Evolutionary conservation across 139 green algal genomes (phyloP), one percentile per base, ranked within the genome.

Genomic region (Pleodorina starrii): DNA sequence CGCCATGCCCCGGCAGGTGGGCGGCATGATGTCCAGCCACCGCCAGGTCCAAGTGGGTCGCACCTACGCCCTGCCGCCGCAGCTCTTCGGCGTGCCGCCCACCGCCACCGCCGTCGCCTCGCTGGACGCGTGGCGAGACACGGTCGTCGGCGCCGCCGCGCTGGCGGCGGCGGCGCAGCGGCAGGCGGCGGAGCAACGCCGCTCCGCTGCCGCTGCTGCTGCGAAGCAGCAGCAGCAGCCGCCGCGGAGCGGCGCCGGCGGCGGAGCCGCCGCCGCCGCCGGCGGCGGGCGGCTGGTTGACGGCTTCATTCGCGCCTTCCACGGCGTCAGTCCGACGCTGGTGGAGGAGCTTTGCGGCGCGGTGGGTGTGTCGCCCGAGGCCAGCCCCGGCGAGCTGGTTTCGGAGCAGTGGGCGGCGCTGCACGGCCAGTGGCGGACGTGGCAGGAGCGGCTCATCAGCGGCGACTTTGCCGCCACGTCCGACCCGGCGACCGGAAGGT

Each of bases 21-120:
- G 96, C 60, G 86, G 76, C 19, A 90, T 91, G 48, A 94, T 94
- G 94, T 97, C 93, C 25, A 96, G 93, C 46, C 50, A 96, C 51
- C 89, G 96, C 19, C 91, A 94, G 88, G 85, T 98, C 43, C 94
- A 97, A 89, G 91, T 93, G 43, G 96, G 96, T 10, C 73, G 91
- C 7, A 66, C 51, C 21, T 98, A 97, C 84, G 51, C 87, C 7
- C 89, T 93, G 17, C 96, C 96, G 3, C 96, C 96, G 0, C 32
- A 74, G 23, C 85, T 93, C 6, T 60, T 38, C 63, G 96, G 96
- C 66, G 75, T 97, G 12, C 50, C 92, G 40, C 96, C 96, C 10
- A 71, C 83, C 25, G 21, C 88, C 10, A 71, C 83, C 25, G 21
- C 88, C 16, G 51, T 29, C 35, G 1, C 42, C 71, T 84, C 73